Evolutionary conservation across 257 asterid species (phyloP).

Genomic region (Rhazya stricta): DNA sequence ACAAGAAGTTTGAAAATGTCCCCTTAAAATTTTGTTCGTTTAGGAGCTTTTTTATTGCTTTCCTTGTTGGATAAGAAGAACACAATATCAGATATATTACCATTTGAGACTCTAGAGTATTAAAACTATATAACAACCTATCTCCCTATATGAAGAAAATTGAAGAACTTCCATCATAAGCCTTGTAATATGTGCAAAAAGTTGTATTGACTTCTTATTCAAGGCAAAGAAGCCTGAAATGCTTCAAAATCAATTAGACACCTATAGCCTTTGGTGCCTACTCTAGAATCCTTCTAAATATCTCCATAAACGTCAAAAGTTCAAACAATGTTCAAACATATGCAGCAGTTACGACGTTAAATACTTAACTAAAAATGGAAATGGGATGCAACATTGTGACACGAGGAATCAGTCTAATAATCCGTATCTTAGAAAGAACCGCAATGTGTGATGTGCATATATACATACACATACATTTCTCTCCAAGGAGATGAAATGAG

Average conservation of each 20-base stretch:
- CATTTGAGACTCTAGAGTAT: not conserved
- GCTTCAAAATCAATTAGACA: not conserved
- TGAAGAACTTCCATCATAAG: not conserved
- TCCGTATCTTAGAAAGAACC: too few relatives aligned
- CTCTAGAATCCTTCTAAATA: not conserved
- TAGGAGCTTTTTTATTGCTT: not conserved
- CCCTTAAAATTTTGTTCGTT: too few relatives aligned
- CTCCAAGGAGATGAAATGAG: too few relatives aligned
- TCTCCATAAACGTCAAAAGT: not conserved
- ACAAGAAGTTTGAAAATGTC: not conserved
- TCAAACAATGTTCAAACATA: not conserved
- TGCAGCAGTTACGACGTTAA: not conserved
- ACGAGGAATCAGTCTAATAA: too few relatives aligned
- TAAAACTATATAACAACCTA: not conserved
- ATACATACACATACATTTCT: too few relatives aligned
- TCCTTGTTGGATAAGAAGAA: not conserved
- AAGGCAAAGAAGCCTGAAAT: not conserved
- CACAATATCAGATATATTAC: not conserved
- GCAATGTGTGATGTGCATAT: too few relatives aligned
- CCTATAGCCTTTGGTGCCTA: not conserved
- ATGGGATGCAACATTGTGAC: not conserved
- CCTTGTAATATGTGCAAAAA: not conserved
- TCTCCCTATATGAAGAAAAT: not conserved
- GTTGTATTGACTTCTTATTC: not conserved
- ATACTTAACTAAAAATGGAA: not conserved